These are phyloP conservation scores for Bipolaris sorokiniana DNA, from an alignment of 2,329 filamentous ascomycete species.

Conservation along the genomic window DNA sequence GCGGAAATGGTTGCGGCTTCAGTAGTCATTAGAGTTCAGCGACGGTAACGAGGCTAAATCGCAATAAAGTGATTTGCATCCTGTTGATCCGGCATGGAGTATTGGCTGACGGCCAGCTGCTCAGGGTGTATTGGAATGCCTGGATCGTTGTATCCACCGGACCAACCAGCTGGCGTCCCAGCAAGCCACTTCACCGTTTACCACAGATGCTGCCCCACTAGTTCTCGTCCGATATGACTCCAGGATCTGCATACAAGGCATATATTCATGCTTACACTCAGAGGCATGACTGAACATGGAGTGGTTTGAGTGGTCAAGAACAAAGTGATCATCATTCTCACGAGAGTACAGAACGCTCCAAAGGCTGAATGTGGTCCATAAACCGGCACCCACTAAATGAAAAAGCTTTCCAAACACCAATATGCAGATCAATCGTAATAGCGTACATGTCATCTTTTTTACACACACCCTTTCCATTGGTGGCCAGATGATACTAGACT, in stretches of 20 bases:
- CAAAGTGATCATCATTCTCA: not conserved
- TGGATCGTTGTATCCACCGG: not conserved
- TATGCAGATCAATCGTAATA: conserved; percentile 12
- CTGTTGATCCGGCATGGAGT: not conserved
- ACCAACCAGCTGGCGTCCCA: conserved; percentile 2
- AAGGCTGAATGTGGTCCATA: not conserved
- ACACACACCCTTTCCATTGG: not conserved
- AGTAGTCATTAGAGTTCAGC: not conserved
- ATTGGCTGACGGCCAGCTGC: not conserved
- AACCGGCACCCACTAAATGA: no score
- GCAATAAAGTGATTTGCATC: not conserved
- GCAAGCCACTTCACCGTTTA: not conserved
- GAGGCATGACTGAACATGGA: not conserved
- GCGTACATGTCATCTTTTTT: not conserved
- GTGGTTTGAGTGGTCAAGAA: not conserved
- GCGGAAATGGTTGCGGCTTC: not conserved
- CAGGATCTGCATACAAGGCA: not conserved
- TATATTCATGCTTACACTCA: not conserved
- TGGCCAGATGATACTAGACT: conserved; percentile 1
- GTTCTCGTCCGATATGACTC: not conserved
- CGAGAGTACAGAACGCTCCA: not conserved
- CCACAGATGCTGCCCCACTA: not conserved
- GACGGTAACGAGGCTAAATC: not conserved
- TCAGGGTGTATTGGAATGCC: conserved; percentile 1
- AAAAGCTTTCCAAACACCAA: conserved; percentile 2